Evolutionary conservation across 78 protist species (phyloP).

Genomic region (Dictyostelium purpureum): DNA sequence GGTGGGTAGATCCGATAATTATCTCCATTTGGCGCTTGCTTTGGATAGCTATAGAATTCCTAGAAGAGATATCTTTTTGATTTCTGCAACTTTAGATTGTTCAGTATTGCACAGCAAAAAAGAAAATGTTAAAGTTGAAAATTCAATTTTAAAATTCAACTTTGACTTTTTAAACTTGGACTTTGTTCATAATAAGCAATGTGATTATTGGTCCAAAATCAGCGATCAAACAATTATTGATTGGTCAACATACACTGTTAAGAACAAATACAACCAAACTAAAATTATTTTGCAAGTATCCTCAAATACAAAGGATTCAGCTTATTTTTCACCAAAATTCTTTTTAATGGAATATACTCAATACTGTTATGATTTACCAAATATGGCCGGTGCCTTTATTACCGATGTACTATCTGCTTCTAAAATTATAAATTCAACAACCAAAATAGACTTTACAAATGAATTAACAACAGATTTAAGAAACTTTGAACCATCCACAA

Average conservation of each 20-base stretch:
- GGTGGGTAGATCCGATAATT: background rate
- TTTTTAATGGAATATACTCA: background rate
- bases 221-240: background rate
- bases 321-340: background rate
- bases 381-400: background rate
- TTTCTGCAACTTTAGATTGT: background rate
- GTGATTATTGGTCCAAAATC: background rate
- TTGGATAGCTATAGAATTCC: constrained; percentile 1
- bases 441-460: background rate
- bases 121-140: background rate
- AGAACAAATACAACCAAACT: background rate
- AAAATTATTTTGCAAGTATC: background rate
- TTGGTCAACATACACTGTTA: background rate
- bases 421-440: background rate
- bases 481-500: background rate
- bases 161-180: background rate
- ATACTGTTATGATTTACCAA: background rate
- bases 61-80: background rate
- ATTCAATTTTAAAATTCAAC: background rate
- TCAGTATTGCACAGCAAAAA: background rate
- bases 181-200: constrained; percentile 7
- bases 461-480: background rate
- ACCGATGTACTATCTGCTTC: background rate
- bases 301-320: background rate
- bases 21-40: background rate